phyloP scores from a whole-genome alignment of 2,329 filamentous ascomycete species.

The Stagonosporopsis chrysanthemi region DNA sequence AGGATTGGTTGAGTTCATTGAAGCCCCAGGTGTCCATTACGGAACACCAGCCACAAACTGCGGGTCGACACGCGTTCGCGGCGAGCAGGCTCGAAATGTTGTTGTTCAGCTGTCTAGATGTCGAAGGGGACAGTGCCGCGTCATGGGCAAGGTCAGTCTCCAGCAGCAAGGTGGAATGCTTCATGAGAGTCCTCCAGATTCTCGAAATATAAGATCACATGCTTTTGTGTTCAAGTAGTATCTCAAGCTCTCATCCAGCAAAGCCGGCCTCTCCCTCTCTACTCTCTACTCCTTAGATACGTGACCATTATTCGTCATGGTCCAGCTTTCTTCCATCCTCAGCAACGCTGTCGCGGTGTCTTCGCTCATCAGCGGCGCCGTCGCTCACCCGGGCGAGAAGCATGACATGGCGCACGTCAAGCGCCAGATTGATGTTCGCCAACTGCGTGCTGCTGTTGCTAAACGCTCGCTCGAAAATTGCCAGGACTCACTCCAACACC shows the following conservation, averaged over 20 bases:
- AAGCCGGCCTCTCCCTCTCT: not conserved
- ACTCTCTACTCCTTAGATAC: not conserved
- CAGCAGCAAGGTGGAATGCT: not conserved
- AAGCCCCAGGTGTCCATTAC: not conserved
- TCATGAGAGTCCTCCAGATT: not conserved
- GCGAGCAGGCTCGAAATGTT: constrained; percentile 14
- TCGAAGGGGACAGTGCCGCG: constrained; percentile 16
- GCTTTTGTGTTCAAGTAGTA: not conserved
- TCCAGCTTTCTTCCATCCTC: constrained; percentile 30
- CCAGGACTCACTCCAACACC: constrained; percentile 28
- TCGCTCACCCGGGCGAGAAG: constrained; percentile 46
- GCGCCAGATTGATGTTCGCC: constrained; percentile 40
- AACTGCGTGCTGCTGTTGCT: constrained; percentile 26
- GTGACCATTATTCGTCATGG: constrained; percentile 20
- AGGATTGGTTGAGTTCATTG: constrained; percentile 1
- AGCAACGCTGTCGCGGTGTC: constrained; percentile 26
- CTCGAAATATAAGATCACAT: constrained; percentile 4
- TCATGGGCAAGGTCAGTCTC: constrained; percentile 20
- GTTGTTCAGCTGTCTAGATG: constrained; percentile 1
- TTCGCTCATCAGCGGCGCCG: constrained; percentile 24
- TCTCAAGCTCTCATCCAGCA: not conserved
- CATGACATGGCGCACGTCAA: constrained; percentile 41
- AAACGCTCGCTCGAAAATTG: constrained; percentile 31
- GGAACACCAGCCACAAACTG: constrained; percentile 2
- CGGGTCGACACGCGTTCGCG: constrained; percentile 19